Evolutionary conservation across 2,329 filamentous ascomycete genomes (phyloP), one percentile per base, ranked within the genome.

Genomic region (Penicillium sp.): DNA sequence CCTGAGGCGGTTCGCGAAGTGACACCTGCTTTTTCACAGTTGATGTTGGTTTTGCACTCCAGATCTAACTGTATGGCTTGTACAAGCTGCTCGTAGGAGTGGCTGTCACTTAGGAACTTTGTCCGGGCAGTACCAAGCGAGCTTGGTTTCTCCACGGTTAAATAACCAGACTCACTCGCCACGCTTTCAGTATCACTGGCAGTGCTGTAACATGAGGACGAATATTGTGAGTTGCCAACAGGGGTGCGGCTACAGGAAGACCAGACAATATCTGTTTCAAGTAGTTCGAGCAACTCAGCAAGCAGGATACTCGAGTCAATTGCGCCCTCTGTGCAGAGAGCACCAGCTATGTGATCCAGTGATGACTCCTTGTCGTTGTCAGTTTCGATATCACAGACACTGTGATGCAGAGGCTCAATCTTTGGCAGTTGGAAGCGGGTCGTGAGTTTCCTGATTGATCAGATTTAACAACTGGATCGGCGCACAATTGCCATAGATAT

Each of bases 241-340:
- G 31, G 16, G 14, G 14, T 9, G 4, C 31, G 31, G 5, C 16
- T 20, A 18, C 16, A 27, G 6, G 37, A 31, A 35, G 40, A 34
- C 18, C 29, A 26, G 7, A 28, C 22, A 11, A 37, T 13, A 29
- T 39, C 46, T 14, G 26, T 31, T 38, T 51, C 42, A 32, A 55
- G 43, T 26, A 40, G 31, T 8, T 44, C 47, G 28, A 51, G 46
- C 16, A 53, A 23, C 13, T 50, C 47, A 13, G 42, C 45, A 1
- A 53, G 14, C 1, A 51, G 46, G 1, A 24, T 24, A 18, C 34
- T 42, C 3, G 50, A 47, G 4, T 45, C 45, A 9, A 27, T 8
- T 20, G 27, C 14, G 22, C 31, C 14, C 5, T 39, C 27, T 3
- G 5, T 24, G 10, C 8, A 18, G 11, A n/a, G 18, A 20, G 20